Percentiles rank a stretch among this genome's conserved stretches.
These are phyloP conservation scores for grape (Vitis vinifera) DNA, from an alignment of 164 flowering plant genomes.

Conservation along the genomic window DNA sequence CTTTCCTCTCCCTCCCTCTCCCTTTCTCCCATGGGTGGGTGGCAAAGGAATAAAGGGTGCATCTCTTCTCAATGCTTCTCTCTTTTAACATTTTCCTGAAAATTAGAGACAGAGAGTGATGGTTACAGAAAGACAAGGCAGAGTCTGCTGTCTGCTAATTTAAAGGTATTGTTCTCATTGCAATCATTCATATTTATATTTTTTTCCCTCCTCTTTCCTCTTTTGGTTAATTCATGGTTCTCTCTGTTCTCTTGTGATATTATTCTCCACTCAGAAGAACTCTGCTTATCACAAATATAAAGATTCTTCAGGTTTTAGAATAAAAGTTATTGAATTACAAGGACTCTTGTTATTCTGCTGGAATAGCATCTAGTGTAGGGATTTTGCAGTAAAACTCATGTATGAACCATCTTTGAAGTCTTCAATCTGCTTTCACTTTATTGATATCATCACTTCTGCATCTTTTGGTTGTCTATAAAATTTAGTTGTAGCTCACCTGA, in stretches of 20 bases:
- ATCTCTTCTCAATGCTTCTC: conserved; percentile 6
- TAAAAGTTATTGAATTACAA: background rate
- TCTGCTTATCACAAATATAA: too few relatives aligned
- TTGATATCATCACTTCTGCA: too few relatives aligned
- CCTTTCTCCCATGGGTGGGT: conserved; percentile 11
- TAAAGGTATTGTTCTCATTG: conserved; percentile 11
- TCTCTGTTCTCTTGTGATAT: conserved; percentile 2
- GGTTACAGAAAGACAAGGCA: conserved; percentile 15
- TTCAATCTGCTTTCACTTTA: too few relatives aligned
- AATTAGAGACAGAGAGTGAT: conserved; percentile 7
- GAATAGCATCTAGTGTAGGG: background rate
- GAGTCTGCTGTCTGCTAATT: conserved; percentile 9
- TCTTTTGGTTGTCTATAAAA: too few relatives aligned
- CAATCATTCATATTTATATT: conserved; percentile 23
- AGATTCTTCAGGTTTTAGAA: background rate
- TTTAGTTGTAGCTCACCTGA: too few relatives aligned
- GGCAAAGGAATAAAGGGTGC: conserved; percentile 21
- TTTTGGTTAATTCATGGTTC: conserved; percentile 19
- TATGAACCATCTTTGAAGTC: too few relatives aligned
- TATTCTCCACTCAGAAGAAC: conserved; percentile 12
- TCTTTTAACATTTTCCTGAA: conserved; percentile 2
- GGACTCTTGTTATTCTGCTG: background rate
- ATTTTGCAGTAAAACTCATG: too few relatives aligned
- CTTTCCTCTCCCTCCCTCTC: background rate
- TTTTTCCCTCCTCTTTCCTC: conserved; percentile 8